Base-by-base conservation (phyloP, 305 asterid species). In the Coffea humblotiana region DNA sequence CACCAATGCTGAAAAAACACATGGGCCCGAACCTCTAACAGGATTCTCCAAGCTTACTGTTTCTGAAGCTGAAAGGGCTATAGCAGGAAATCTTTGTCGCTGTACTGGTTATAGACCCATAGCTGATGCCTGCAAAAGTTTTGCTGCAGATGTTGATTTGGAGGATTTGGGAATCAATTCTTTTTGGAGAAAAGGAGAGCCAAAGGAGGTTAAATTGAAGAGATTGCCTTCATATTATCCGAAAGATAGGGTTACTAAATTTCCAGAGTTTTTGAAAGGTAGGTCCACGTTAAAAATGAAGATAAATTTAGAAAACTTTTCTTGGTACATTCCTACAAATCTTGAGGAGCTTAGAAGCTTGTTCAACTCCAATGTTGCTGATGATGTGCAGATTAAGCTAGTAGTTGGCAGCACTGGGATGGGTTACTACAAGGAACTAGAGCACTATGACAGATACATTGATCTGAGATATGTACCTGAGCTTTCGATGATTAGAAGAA, bases 31-130 rank as follows among this genome's bases (percentile, higher is more conserved):
- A 37, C 43, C 43, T 37, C 43, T 37, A 37, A 37, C 43, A 37
- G 43, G 43, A 37, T 37, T 37, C 43, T 91, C 95, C 48, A 89
- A 87, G 86, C 82, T 91, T 52, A 89, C 94, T 64, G 87, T 83
- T 72, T 86, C 94, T 29, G 97, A 92, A 86, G 93, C 94, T 25
- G 97, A 93, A 86, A 91, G 71, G 82, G 87, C 94, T 43, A 85
- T 91, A 49, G 15, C 91, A 0, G 97, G 97, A 81, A 91, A 93
- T 78, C 94, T 91, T 23, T 93, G 97, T 80, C 89, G 95, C 58
- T 93, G 97, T 48, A 91, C 97, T 48, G 97, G 97, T 25, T 93
- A 93, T 82, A 90, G 97, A 40, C 97, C 97, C 45, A 89, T 93
- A 45, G 94, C 93, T 58, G 97, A 93, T 86, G 97, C 90, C 80